Percentiles rank a stretch among this genome's conserved stretches.
These are phyloP conservation scores for Salvia hispanica DNA, from an alignment of 257 asterid species.

Conservation along the genomic window DNA sequence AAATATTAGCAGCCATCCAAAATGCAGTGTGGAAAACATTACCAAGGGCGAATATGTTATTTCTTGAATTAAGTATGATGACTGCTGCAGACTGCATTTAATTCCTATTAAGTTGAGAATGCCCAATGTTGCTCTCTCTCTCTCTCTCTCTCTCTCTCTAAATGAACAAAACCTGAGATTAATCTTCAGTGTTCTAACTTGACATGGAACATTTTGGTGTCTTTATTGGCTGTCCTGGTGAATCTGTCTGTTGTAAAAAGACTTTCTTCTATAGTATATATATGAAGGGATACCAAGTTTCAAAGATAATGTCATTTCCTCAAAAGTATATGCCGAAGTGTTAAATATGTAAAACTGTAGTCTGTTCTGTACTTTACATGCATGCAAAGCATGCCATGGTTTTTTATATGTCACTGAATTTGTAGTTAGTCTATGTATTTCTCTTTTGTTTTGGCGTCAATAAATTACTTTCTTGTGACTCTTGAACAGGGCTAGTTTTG, in stretches of 20 bases:
- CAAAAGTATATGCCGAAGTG: not conserved
- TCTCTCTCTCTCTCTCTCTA: constrained; percentile 5
- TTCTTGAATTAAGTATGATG: constrained; percentile 3
- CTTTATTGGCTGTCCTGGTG: constrained; percentile 12
- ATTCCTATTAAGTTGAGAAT: constrained; percentile 1
- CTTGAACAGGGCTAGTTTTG: constrained; percentile 81
- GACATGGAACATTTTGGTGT: constrained; percentile 7
- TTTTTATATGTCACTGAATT: not conserved
- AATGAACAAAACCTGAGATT: not conserved
- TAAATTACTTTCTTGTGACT: constrained; percentile 30
- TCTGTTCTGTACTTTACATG: too few relatives aligned
- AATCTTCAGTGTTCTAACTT: not conserved
- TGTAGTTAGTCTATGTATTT: not conserved
- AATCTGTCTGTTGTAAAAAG: not conserved
- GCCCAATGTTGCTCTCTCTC: not conserved
- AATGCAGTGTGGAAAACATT: constrained; percentile 9
- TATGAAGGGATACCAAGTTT: constrained; percentile 4
- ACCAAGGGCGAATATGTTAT: constrained; percentile 9
- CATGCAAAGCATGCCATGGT: not conserved
- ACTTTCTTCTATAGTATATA: not conserved
- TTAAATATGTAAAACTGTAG: not conserved
- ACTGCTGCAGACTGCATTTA: constrained; percentile 27
- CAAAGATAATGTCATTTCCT: constrained; percentile 3
- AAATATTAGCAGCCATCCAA: not conserved
- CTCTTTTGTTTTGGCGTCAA: constrained; percentile 17